Conservation (phyloP, 352 stramenopile genomes). For the Pythium apleroticum region DNA sequence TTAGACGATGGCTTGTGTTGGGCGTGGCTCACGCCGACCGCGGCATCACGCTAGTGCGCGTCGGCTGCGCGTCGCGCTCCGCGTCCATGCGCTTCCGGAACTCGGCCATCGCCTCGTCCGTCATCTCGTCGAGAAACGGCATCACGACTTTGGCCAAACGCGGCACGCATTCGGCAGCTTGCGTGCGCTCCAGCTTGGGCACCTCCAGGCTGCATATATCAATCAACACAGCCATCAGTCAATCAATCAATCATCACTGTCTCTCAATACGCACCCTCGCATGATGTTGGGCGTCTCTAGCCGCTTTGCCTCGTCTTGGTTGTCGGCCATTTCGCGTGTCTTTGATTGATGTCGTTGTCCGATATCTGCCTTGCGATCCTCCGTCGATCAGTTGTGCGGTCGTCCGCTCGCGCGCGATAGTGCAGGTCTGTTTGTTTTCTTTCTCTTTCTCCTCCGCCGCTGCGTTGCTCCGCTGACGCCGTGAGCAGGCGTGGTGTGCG, state of each 20-base stretch:
- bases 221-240: neutral
- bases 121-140: conserved; percentile 34
- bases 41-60: neutral
- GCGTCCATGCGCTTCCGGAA: conserved; percentile 29
- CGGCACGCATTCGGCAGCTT: conserved; percentile 11
- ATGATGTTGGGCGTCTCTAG: conserved; percentile 3
- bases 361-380: neutral
- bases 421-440: neutral
- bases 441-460: conserved; percentile 1
- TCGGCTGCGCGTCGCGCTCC: conserved; percentile 11
- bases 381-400: neutral
- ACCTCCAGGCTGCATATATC: neutral
- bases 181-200: conserved; percentile 18
- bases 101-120: conserved; percentile 25
- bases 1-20: neutral
- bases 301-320: neutral
- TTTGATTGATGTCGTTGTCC: neutral
- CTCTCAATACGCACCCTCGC: neutral
- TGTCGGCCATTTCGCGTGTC: neutral
- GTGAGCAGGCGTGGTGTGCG: neutral
- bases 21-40: conserved; percentile 13
- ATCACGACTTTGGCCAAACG: conserved; percentile 27
- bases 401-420: neutral
- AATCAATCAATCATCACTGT: neutral
- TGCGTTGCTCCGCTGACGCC: neutral